These are phyloP conservation scores for Isatis lusitanica DNA, from an alignment of 441 rosid genomes.

Conservation along the genomic window DNA sequence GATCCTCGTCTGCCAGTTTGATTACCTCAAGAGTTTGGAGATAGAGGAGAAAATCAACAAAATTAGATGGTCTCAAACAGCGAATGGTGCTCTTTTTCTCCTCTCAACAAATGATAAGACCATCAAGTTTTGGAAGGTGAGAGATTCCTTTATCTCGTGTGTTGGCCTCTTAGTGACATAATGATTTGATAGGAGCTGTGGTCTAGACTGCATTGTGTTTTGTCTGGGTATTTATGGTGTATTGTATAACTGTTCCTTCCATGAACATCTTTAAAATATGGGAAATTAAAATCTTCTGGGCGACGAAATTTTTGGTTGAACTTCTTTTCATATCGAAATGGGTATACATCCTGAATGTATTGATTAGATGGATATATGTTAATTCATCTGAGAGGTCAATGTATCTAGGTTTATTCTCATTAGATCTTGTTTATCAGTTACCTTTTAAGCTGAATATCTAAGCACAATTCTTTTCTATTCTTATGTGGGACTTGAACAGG, in stretches of 20 bases:
- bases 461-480: not conserved
- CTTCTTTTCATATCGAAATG: not conserved
- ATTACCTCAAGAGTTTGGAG: conserved; percentile 97
- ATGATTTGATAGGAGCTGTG: conserved; percentile 11
- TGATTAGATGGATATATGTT: not conserved
- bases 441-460: not conserved
- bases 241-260: not conserved
- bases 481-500: conserved; percentile 48
- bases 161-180: not conserved
- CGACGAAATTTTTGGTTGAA: not conserved
- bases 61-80: conserved; percentile 91
- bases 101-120: conserved; percentile 96
- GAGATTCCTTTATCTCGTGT: not conserved
- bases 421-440: not conserved
- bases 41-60: conserved; percentile 98
- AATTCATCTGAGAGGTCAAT: not conserved
- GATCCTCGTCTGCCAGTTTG: conserved; percentile 59
- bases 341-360: not conserved
- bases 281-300: not conserved
- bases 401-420: not conserved
- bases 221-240: not conserved
- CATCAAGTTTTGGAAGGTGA: conserved; percentile 93
- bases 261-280: not conserved
- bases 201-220: conserved; percentile 6
- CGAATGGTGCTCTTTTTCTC: conserved; percentile 82